A percentile compares a stretch with the other conserved stretches of the same genome.
Evolutionary conservation across 495 filamentous ascomycete species (phyloP).

Genomic region (Talaromyces adpressus): DNA sequence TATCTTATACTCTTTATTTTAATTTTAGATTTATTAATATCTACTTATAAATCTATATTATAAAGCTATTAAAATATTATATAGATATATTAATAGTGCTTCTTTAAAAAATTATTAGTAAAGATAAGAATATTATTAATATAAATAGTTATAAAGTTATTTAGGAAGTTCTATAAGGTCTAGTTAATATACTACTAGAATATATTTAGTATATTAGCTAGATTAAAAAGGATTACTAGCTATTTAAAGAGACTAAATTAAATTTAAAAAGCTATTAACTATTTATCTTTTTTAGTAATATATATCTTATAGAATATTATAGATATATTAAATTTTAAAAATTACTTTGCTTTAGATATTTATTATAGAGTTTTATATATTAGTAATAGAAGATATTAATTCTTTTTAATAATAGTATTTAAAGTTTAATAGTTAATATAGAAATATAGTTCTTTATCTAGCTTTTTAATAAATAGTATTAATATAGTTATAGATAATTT

Average conservation of each 20-base stretch:
- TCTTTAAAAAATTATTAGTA: slow-evolving; percentile 6
- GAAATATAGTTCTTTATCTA: not conserved
- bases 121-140: slow-evolving; percentile 26
- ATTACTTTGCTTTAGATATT: not conserved
- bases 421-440: not conserved
- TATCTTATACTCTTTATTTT: slow-evolving; percentile 14
- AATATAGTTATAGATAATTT: not conserved
- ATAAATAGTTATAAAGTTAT: slow-evolving; percentile 22
- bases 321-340: not conserved
- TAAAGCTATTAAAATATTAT: slow-evolving; percentile 15
- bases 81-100: slow-evolving; percentile 17
- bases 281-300: slow-evolving; percentile 2
- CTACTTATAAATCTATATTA: slow-evolving; percentile 14
- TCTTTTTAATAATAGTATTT: not conserved
- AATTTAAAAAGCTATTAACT: slow-evolving; percentile 1
- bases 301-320: not conserved
- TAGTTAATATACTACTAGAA: slow-evolving; percentile 4
- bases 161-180: slow-evolving; percentile 16
- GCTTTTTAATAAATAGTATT: not conserved
- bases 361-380: not conserved
- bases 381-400: not conserved
- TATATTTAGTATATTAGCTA: slow-evolving; percentile 3
- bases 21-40: slow-evolving; percentile 27
- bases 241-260: slow-evolving; percentile 5
- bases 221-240: not conserved